phyloP scores from a whole-genome alignment of 306 rosid genomes.

The Medicago truncatula region DNA sequence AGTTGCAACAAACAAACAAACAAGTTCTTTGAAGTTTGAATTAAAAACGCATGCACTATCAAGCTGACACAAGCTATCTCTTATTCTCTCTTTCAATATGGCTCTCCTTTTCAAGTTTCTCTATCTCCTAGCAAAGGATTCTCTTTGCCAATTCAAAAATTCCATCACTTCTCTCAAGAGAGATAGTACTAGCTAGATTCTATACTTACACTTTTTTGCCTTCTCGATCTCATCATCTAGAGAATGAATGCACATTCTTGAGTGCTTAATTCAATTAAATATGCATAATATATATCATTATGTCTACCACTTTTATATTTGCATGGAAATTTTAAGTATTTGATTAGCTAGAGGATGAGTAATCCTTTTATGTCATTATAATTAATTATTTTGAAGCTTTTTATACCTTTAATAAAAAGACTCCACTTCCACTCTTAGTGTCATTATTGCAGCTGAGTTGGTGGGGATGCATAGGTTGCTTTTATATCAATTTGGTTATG shows the following conservation, averaged over 20 bases:
- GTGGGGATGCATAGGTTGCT: slow-evolving; percentile 56
- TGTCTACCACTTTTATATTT: slow-evolving; percentile 32
- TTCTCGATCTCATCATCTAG: slow-evolving; percentile 44
- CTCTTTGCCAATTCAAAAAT: slow-evolving; percentile 63
- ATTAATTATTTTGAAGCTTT: slow-evolving; percentile 48
- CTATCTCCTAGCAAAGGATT: slow-evolving; percentile 59
- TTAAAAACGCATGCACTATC: slow-evolving; percentile 58
- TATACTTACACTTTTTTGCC: slow-evolving; percentile 52
- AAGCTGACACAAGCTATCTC: slow-evolving; percentile 56
- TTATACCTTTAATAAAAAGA: slow-evolving; percentile 39
- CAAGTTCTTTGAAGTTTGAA: slow-evolving; percentile 52
- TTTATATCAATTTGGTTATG: slow-evolving; percentile 45
- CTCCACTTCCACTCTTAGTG: slow-evolving; percentile 60
- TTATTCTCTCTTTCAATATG: slow-evolving; percentile 44
- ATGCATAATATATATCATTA: slow-evolving; percentile 1
- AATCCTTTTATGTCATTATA: slow-evolving; percentile 48
- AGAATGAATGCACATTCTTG: slow-evolving; percentile 36
- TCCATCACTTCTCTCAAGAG: slow-evolving; percentile 81
- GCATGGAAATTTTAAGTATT: slow-evolving; percentile 54
- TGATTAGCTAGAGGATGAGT: slow-evolving; percentile 35
- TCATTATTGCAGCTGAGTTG: slow-evolving; percentile 66
- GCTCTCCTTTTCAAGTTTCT: slow-evolving; percentile 74
- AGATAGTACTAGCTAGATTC: slow-evolving; percentile 71
- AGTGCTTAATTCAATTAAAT: slow-evolving; percentile 31
- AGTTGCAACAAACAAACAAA: slow-evolving; percentile 45